Evolutionary conservation across 257 asterid species (phyloP), one percentile per base, ranked within the genome.

Genomic region (Penstemon eatonii): DNA sequence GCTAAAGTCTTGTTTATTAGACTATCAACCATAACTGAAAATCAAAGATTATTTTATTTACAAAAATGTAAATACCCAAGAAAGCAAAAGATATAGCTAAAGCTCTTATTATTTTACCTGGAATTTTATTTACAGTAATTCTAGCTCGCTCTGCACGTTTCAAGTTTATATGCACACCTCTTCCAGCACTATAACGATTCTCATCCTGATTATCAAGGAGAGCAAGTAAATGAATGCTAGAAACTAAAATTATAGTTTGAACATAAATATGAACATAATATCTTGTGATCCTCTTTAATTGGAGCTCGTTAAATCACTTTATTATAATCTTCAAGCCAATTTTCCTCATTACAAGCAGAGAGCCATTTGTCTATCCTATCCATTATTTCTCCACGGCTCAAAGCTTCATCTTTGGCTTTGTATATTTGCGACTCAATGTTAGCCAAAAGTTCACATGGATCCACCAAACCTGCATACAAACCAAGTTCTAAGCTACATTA

Each of bases 71-170:
- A 66, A 60, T 60, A 66, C 51, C 69, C 36, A 44, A 69, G 12
- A 45, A 67, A 76, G 65, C 39, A 67, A 56, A 68, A 65, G 10
- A 51, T 39, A 65, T 11, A 50, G 40, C 52, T 19, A 41, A 15
- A 18, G 54, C 56, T 33, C 63, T 8, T 52, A 69, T 40, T 59
- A 13, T 55, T 63, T 19, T 86, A 92, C 98, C 92, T 68, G 98
- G 97, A 79, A 93, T 90, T 82, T 90, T 93, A 76, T 80, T 88
- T 57, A 88, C 84, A 60, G 77, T 74, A 73, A 85, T 79, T 74
- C 99, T 83, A 67, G 96, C 99, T 73, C 92, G 89, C 81, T 93
- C 97, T 53, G 97, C 99, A 25, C 95, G 96, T 71, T 93, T 90
- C 56, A 88, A 81, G 82, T 90, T 90, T 76, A 93, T 79, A 79